Conservation (phyloP, 495 filamentous ascomycete species). For the Recurvomyces mirabilis region DNA sequence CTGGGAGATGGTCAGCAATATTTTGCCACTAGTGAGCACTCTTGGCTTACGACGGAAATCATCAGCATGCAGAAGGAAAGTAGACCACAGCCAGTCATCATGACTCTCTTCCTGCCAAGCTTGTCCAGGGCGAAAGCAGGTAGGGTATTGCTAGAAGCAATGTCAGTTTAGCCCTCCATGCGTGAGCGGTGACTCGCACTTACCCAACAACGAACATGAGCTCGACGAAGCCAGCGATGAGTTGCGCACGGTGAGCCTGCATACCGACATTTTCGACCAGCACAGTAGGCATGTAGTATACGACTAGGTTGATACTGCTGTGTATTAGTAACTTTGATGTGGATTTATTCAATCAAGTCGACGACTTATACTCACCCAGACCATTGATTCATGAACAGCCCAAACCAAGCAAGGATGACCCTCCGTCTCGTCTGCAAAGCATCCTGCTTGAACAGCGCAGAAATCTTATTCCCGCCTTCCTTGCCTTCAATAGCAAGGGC, state of each 20-base stretch:
- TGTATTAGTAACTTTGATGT: neutral
- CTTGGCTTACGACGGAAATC: slow-evolving; percentile 22
- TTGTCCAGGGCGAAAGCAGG: slow-evolving; percentile 37
- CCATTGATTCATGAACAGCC: slow-evolving; percentile 30
- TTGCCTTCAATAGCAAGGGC: slow-evolving; percentile 37
- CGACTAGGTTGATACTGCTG: slow-evolving; percentile 26
- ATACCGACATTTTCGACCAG: slow-evolving; percentile 24
- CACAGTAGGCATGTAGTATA: slow-evolving; percentile 26
- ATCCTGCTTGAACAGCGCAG: slow-evolving; percentile 38
- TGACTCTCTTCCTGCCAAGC: slow-evolving; percentile 36
- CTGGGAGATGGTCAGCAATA: no score
- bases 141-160: slow-evolving; percentile 37
- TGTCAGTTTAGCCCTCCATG: no score
- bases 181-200: no score
- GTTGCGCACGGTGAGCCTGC: slow-evolving; percentile 17
- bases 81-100: slow-evolving; percentile 44
- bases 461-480: slow-evolving; percentile 36
- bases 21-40: no score
- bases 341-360: neutral
- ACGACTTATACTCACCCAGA: slow-evolving; percentile 1
- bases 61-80: slow-evolving; percentile 41
- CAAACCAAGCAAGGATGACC: slow-evolving; percentile 37
- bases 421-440: slow-evolving; percentile 40
- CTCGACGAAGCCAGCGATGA: slow-evolving; percentile 26
- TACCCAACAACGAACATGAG: slow-evolving; percentile 29